Evolutionary conservation across 2,329 filamentous ascomycete species (phyloP).

Genomic region (Raffaelea ambrosiae): DNA sequence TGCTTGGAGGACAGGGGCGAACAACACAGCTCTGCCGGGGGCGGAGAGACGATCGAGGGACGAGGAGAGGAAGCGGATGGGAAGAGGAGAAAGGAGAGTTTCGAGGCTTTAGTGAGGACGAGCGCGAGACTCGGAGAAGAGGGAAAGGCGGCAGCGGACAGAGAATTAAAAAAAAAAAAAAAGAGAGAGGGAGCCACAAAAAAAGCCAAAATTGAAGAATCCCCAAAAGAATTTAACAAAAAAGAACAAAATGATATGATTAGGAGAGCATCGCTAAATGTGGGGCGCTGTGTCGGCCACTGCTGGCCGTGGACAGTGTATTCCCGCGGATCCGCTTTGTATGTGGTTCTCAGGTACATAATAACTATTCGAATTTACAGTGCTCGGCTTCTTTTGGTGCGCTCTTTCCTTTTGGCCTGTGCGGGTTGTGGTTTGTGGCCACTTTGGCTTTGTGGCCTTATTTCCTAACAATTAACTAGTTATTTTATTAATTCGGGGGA

Average conservation of each 20-base stretch:
- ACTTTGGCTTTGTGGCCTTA: no score
- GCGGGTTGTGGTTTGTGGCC: neutral
- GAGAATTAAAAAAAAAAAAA: constrained; percentile 4
- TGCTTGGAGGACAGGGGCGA: no score
- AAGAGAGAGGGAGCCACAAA: neutral
- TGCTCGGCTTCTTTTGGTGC: no score
- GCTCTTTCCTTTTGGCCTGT: neutral
- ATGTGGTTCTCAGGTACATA: neutral
- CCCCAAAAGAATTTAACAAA: constrained; percentile 3
- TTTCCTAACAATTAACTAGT: neutral
- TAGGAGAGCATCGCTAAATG: constrained; percentile 4
- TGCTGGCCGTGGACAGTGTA: constrained; percentile 1
- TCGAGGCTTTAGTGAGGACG: neutral
- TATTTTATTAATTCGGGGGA: neutral
- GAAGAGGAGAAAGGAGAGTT: neutral
- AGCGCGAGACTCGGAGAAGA: neutral
- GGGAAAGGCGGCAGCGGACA: neutral
- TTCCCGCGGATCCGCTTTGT: constrained; percentile 4
- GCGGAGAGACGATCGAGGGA: no score
- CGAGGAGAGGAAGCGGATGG: no score
- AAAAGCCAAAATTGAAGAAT: neutral
- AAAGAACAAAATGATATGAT: neutral
- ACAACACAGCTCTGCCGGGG: no score
- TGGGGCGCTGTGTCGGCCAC: neutral
- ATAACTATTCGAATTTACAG: no score